Evolutionary conservation across 2,329 filamentous ascomycete species (phyloP).

Genomic region (Elsinoe australis): DNA sequence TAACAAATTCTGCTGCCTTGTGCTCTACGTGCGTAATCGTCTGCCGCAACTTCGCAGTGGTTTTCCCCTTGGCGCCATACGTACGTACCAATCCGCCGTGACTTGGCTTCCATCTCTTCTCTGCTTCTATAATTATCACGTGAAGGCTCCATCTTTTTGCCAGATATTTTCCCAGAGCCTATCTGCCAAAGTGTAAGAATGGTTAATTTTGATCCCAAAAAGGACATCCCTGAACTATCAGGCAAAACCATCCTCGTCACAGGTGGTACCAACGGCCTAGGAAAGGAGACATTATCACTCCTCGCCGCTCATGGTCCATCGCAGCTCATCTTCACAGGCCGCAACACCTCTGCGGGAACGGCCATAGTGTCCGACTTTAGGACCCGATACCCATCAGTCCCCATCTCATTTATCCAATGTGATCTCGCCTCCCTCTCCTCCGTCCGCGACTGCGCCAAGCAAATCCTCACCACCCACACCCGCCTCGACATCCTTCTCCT

Average conservation of each 20-base stretch:
- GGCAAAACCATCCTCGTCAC: constrained; percentile 28
- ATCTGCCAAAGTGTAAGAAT: too few relatives aligned
- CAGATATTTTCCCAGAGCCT: too few relatives aligned
- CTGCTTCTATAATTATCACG: too few relatives aligned
- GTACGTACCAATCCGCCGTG: too few relatives aligned
- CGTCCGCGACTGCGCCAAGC: constrained; percentile 38
- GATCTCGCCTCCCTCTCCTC: constrained; percentile 47
- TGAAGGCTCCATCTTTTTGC: too few relatives aligned
- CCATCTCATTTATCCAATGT: constrained; percentile 41
- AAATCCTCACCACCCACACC: constrained; percentile 35
- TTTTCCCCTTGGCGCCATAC: too few relatives aligned
- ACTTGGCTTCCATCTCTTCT: too few relatives aligned
- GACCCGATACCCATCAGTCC: constrained; percentile 27
- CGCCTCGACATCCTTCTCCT: constrained; percentile 30
- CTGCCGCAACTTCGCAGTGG: too few relatives aligned
- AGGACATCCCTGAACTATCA: constrained; percentile 25
- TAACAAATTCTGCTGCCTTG: too few relatives aligned
- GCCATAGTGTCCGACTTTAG: constrained; percentile 37
- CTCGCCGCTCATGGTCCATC: constrained; percentile 41
- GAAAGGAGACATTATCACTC: constrained; percentile 40
- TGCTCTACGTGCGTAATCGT: too few relatives aligned
- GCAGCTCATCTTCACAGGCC: constrained; percentile 48
- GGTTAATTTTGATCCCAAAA: constrained; percentile 22
- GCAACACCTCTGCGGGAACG: constrained; percentile 37
- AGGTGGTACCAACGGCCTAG: constrained; percentile 38